Evolutionary conservation across 164 flowering plant species (phyloP).

Genomic region (Stephania cephalantha): DNA sequence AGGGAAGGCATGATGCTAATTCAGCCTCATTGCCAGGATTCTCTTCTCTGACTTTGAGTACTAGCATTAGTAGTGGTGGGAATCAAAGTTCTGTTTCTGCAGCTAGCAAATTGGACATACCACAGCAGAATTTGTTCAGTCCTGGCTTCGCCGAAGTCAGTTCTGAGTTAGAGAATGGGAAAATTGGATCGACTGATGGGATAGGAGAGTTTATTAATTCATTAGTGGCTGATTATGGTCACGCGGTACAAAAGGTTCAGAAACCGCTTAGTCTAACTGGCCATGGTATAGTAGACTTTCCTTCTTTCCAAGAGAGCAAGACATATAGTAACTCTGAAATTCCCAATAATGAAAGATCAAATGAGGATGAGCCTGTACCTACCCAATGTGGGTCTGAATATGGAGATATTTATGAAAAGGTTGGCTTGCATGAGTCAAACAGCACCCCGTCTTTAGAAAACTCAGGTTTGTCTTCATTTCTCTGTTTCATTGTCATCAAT

Average conservation of each 20-base stretch:
- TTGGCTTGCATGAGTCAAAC: neutral
- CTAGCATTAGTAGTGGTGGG: conserved; percentile 24
- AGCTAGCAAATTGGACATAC: conserved; percentile 30
- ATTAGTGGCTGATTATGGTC: conserved; percentile 31
- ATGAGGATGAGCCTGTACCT: conserved; percentile 8
- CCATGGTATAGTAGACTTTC: conserved; percentile 27
- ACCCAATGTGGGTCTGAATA: conserved; percentile 7
- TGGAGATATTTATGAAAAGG: neutral
- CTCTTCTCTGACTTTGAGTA: conserved; percentile 22
- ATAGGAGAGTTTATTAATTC: conserved; percentile 21
- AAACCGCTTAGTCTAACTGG: conserved; percentile 63
- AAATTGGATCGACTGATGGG: conserved; percentile 19
- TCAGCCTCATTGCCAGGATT: conserved; percentile 34
- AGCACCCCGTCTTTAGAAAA: conserved; percentile 1
- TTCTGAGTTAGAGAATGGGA: conserved; percentile 30
- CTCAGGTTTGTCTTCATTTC: conserved; percentile 7
- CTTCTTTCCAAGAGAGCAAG: conserved; percentile 23
- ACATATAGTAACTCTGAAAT: conserved; percentile 21
- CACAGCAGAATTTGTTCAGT: conserved; percentile 30
- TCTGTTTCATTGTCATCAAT: neutral
- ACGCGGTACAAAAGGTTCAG: conserved; percentile 46
- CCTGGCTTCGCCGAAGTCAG: conserved; percentile 52
- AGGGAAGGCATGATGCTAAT: conserved; percentile 51
- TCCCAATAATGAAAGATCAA: conserved; percentile 12
- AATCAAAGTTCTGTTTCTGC: conserved; percentile 36